Evolutionary conservation across 495 filamentous ascomycete species (phyloP), one percentile per base, ranked within the genome.

Genomic region (Trichoderma virens): DNA sequence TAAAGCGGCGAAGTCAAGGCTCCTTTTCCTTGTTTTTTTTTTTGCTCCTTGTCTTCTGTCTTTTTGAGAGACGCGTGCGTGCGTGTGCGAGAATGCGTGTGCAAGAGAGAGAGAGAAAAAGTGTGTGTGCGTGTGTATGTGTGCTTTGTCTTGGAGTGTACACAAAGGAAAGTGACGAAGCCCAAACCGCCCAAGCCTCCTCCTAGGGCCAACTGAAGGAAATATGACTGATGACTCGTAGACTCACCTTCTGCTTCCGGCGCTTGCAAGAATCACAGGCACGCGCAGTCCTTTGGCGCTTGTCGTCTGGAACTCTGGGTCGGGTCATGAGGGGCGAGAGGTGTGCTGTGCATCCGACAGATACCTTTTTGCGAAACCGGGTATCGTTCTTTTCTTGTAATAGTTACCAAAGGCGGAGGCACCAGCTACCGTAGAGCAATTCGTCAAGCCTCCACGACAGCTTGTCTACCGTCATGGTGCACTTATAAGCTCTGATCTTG

Each of bases 181-280:
- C 30, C 64, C 11, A 43, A 56, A 20, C n/a, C 16, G 18, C 43
- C 32, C 43, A 47, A 47, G 38, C 18, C 7, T 47, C n/a, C 18
- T 47, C n/a, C 8, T 14, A 18, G 18, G n/a, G n/a, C 43, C 43
- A 47, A n/a, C 3, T 20, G n/a, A 62, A 35, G 62, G 54, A 54
- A 54, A 61, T 47, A 28, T 64, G 62, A 61, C 16, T 28, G 62
- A 71, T 64, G 64, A 18, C 13, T 35, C 60, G 60, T 65, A 56
- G 38, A 75, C 83, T 75, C 66, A 85, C 85, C 79, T 90, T 90
- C 75, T 90, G 88, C 75, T 91, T 91, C 68, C 89, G 82, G 62
- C 86, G 79, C 77, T 91, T 92, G 78, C 89, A 92, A 69, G 83
- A 87, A 67, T 90, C 86, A 73, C 89, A 92, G 41, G 89, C 89